phyloP scores from a whole-genome alignment of 2,329 filamentous ascomycete species.

The Diaporthe sp. region DNA sequence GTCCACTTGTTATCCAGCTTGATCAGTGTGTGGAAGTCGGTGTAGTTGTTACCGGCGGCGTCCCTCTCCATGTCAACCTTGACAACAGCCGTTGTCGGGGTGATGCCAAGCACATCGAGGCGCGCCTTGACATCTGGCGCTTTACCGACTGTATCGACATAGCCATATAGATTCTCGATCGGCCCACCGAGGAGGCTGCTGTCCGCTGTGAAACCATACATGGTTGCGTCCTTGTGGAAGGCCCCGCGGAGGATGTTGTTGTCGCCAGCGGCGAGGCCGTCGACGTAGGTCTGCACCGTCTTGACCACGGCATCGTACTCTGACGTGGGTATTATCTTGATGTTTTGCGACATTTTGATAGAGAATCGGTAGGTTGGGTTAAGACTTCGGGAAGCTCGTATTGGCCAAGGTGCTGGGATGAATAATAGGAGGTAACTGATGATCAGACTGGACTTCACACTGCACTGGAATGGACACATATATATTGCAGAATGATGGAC shows the following conservation, averaged over 20 bases:
- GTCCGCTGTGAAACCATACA: conserved; percentile 1
- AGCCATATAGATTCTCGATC: not conserved
- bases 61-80: conserved; percentile 2
- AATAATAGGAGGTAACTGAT: not conserved
- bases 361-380: not conserved
- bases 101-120: not conserved
- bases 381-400: not conserved
- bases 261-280: conserved; percentile 3
- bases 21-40: conserved; percentile 1
- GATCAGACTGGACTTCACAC: not conserved
- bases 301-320: conserved; percentile 9
- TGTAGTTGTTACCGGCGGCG: not conserved
- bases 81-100: not conserved
- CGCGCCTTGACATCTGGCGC: not conserved
- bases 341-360: not conserved
- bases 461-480: not conserved
- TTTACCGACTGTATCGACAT: not conserved
- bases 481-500: not conserved
- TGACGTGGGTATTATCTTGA: not conserved
- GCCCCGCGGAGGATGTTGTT: not conserved
- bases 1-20: not conserved
- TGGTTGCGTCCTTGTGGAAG: conserved; percentile 3
- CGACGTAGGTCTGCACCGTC: not conserved
- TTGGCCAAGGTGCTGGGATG: not conserved
- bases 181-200: not conserved